phyloP scores from a whole-genome alignment of 352 stramenopile species.

The Globisporangium mamillatum region DNA sequence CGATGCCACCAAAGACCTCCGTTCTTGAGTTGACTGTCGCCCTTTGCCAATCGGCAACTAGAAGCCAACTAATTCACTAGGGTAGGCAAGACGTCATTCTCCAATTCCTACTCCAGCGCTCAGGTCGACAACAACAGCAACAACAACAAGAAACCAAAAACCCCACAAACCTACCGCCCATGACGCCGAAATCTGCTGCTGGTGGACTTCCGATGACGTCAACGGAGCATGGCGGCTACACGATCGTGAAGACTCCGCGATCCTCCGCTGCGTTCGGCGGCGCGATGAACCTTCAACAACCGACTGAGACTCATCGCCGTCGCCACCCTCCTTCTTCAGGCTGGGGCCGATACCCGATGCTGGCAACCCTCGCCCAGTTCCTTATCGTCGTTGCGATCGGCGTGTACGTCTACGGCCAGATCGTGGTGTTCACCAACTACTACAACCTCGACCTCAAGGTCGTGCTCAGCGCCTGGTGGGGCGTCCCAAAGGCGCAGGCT shows the following conservation, averaged over 20 bases:
- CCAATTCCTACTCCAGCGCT: not conserved
- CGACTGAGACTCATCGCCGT: not conserved
- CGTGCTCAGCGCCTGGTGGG: slow-evolving; percentile 13
- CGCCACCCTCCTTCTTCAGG: not conserved
- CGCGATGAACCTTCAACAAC: not conserved
- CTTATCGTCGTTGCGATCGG: slow-evolving; percentile 9
- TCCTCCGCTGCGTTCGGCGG: not conserved
- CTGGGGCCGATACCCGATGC: not conserved
- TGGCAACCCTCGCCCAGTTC: slow-evolving; percentile 10
- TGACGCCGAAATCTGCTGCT: not conserved
- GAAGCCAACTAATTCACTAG: not conserved
- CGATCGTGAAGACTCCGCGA: slow-evolving; percentile 2
- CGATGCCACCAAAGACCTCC: not conserved
- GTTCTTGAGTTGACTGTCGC: not conserved
- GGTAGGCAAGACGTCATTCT: not conserved
- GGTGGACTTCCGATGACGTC: not conserved
- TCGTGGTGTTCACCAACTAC: slow-evolving; percentile 16
- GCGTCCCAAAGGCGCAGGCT: slow-evolving; percentile 11
- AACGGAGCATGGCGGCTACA: slow-evolving; percentile 7
- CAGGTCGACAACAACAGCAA: not conserved
- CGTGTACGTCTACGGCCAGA: slow-evolving; percentile 13
- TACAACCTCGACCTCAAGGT: slow-evolving; percentile 15
- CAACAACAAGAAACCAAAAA: not conserved
- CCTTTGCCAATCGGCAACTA: not conserved
- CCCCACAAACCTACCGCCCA: not conserved